Evolutionary conservation across 441 rosid species (phyloP), one percentile per base, ranked within the genome.

Genomic region (Hura crepitans): DNA sequence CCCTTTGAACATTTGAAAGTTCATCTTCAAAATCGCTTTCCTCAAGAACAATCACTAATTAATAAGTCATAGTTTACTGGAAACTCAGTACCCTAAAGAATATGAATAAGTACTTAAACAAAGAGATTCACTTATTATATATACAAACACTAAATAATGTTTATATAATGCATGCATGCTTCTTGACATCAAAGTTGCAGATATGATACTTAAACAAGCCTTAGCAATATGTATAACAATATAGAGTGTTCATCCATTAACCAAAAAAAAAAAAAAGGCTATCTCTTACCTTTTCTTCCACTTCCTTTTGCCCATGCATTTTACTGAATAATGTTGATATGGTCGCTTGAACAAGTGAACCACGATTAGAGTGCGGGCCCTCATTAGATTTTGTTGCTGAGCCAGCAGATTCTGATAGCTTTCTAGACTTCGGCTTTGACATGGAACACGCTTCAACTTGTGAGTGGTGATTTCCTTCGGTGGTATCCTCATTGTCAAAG

Each of bases 261-360:
- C 7, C 7, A 35, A 4, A n/a, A n/a, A n/a, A n/a, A 30, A 31
- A 61, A 69, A 64, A 7, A 8, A 33, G 39, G 3, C 27, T 43
- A 10, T 14, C 8, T 20, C 73, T 64, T 72, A 86, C 91, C 85
- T 86, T 87, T 74, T 87, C 74, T 68, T 82, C 90, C 22, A n/a
- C 75, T 55, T 57, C 74, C 50, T 62, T 58, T 54, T 70, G 70
- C 8, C 6, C 67, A 37, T 59, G 33, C 56, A 79, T 92, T 80
- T 89, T 94, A 75, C 86, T 92, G 81, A 92, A 90, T 66, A 94
- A 71, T 45, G 92, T 84, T 59, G 94, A 79, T 70, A 92, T 83
- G 5, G 94, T 87, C 25, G 94, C 74, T 82, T 94, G 99, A 77
- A 92, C 90, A 53, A 94, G 89, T 67, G 89, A 81, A 76, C 81